phyloP scores from a whole-genome alignment of 2,329 filamentous ascomycete genomes.

The Clarireedia monteithiana region DNA sequence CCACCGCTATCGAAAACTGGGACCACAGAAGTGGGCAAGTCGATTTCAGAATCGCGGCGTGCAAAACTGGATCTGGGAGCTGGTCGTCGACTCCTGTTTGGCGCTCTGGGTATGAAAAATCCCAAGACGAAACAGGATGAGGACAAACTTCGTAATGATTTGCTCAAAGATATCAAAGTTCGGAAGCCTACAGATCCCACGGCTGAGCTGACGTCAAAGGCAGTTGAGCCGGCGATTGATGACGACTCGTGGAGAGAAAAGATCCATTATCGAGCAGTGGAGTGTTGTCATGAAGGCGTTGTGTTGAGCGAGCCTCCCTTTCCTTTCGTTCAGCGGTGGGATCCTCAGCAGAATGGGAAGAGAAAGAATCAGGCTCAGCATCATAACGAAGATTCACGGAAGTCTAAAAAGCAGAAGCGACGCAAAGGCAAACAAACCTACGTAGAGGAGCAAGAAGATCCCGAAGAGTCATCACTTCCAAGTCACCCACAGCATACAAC shows the following conservation, averaged over 20 bases:
- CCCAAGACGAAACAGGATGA: slow-evolving; percentile 64
- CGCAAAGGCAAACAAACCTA: slow-evolving; percentile 35
- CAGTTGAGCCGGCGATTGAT: slow-evolving; percentile 35
- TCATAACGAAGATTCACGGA: slow-evolving; percentile 31
- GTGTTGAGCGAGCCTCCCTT: slow-evolving; percentile 72
- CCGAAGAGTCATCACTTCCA: slow-evolving; percentile 27
- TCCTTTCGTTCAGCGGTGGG: slow-evolving; percentile 86
- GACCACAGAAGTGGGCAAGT: not conserved
- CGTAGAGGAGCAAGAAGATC: slow-evolving; percentile 35
- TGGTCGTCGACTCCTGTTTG: slow-evolving; percentile 61
- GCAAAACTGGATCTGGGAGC: slow-evolving; percentile 47
- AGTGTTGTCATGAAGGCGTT: slow-evolving; percentile 68
- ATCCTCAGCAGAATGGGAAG: slow-evolving; percentile 57
- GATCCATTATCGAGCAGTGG: slow-evolving; percentile 70
- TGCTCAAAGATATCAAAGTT: slow-evolving; percentile 47
- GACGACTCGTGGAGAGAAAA: slow-evolving; percentile 64
- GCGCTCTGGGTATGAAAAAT: slow-evolving; percentile 60
- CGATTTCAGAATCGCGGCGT: slow-evolving; percentile 12
- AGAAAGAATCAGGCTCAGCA: slow-evolving; percentile 41
- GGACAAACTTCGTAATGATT: slow-evolving; percentile 49
- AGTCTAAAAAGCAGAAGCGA: slow-evolving; percentile 44
- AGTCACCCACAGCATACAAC: slow-evolving; percentile 28
- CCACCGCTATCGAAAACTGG: not conserved
- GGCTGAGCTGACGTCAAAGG: slow-evolving; percentile 14
- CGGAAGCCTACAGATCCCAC: slow-evolving; percentile 26